Evolutionary conservation across 768 basidiomycete genomes (phyloP), one percentile per base, ranked within the genome.

Genomic region (Lentinula edodes): DNA sequence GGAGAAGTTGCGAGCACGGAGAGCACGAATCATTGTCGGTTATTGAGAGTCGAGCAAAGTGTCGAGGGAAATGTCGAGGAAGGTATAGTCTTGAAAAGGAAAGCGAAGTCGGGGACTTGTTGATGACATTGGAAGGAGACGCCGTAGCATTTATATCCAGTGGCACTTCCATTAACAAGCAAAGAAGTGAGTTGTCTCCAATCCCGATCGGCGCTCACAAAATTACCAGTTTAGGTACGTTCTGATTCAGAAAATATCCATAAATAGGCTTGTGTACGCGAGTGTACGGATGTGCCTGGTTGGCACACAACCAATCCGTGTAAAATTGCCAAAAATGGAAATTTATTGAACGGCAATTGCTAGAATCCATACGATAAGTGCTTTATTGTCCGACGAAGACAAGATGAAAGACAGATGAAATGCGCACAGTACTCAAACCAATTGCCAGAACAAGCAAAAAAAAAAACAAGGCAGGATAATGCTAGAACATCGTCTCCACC

Each of bases 1-100:
- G 51, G 59, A 60, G n/a, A 60, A 51, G 51, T 60, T 60, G 23
- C 59, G 59, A 42, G 59, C 34, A 18, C 50, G 45, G 38, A 60
- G 51, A 10, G 58, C 35, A 38, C 45, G 36, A 41, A 35, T 32
- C 58, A 59, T 59, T 36, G 45, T 51, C 8, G 34, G 38, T 42
- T 28, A 28, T 28, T 4, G 28, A 28, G 28, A 28, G 3, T 28
- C 2, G 3, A 28, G 28, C 3, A 3, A 3, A 23, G 23, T 23
- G 23, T 23, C 23, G 23, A 23, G 13, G 5, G n/a, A 6, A 18
- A 5, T n/a, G 16, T 39, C 15, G 46, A 48, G 42, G 15, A 34
- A 36, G 38, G 10, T 18, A 39, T n/a, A 28, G 28, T 36, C 12
- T 54, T 54, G 53, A 48, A 23, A n/a, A 48, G 28, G 28, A 28